These are phyloP conservation scores for Scopulariopsis brevicaulis DNA, from an alignment of 2,329 filamentous ascomycete genomes.

Conservation along the genomic window DNA sequence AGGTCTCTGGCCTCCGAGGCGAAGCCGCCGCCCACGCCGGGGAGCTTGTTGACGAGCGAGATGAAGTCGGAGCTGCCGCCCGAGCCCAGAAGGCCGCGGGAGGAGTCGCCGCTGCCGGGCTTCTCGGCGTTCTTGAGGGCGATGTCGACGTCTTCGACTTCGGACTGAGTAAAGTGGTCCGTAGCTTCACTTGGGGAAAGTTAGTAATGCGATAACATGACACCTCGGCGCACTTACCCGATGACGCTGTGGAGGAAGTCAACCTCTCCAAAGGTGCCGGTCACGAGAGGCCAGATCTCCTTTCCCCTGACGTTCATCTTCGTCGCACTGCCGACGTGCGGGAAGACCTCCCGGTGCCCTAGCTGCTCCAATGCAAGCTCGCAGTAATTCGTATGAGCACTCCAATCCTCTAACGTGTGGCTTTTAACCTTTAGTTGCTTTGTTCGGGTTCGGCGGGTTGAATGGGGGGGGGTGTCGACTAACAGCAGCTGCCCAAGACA, in stretches of 20 bases:
- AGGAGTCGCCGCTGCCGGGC: constrained; percentile 12
- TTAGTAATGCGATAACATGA: constrained; percentile 22
- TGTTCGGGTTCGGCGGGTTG: too few relatives aligned
- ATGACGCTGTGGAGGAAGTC: constrained; percentile 75
- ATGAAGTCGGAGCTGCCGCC: constrained; percentile 44
- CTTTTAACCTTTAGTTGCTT: too few relatives aligned
- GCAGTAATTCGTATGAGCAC: constrained; percentile 75
- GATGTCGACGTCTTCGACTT: constrained; percentile 70
- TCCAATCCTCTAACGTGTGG: constrained; percentile 70
- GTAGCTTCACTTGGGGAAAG: constrained; percentile 46
- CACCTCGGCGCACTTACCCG: constrained; percentile 61
- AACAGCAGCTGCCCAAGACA: constrained; percentile 60
- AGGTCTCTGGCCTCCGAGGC: constrained; percentile 55
- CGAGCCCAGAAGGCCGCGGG: constrained; percentile 15
- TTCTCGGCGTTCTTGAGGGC: constrained; percentile 60
- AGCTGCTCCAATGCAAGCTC: constrained; percentile 67
- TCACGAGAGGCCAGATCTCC: constrained; percentile 57
- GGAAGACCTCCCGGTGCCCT: constrained; percentile 56
- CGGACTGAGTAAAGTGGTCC: constrained; percentile 76
- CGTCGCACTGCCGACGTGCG: constrained; percentile 58
- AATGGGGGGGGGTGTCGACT: too few relatives aligned
- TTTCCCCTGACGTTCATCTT: constrained; percentile 56
- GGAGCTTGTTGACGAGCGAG: constrained; percentile 64
- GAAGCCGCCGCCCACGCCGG: constrained; percentile 54
- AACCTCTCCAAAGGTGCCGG: constrained; percentile 67